phyloP scores from a whole-genome alignment of 2,329 filamentous ascomycete species.

The Exophiala bonariae region DNA sequence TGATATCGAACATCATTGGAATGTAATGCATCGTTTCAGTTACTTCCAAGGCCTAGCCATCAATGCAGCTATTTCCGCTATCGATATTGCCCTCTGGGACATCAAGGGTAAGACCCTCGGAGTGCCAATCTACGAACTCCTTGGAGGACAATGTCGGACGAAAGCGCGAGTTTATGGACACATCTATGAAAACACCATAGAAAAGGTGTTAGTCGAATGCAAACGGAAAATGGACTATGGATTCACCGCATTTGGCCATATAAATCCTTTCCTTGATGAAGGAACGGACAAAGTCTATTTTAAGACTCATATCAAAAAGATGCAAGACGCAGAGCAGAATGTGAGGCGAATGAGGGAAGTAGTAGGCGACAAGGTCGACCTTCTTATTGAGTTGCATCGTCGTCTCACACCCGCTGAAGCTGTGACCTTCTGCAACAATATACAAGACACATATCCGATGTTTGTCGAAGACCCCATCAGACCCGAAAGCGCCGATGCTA shows the following conservation, averaged over 20 bases:
- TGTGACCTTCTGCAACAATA: slow-evolving; percentile 57
- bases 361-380: slow-evolving; percentile 77
- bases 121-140: slow-evolving; percentile 70
- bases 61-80: slow-evolving; percentile 73
- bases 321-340: slow-evolving; percentile 77
- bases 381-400: slow-evolving; percentile 63
- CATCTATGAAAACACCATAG: slow-evolving; percentile 74
- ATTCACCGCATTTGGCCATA: slow-evolving; percentile 16
- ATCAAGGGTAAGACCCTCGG: slow-evolving; percentile 62
- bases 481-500: slow-evolving; percentile 63
- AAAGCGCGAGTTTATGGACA: slow-evolving; percentile 71
- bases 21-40: slow-evolving; percentile 66
- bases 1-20: slow-evolving; percentile 76
- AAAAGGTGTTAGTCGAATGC: slow-evolving; percentile 51
- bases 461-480: slow-evolving; percentile 72
- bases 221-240: slow-evolving; percentile 9
- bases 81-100: slow-evolving; percentile 79
- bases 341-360: slow-evolving; percentile 74
- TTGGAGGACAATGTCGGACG: slow-evolving; percentile 69
- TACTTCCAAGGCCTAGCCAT: slow-evolving; percentile 76
- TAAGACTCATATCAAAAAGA: slow-evolving; percentile 55
- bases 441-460: slow-evolving; percentile 48
- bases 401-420: slow-evolving; percentile 16
- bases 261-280: slow-evolving; percentile 36
- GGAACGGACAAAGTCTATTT: slow-evolving; percentile 51